These are phyloP conservation scores for Trichoderma afroharzianum DNA, from an alignment of 2,329 filamentous ascomycete genomes.

Conservation along the genomic window DNA sequence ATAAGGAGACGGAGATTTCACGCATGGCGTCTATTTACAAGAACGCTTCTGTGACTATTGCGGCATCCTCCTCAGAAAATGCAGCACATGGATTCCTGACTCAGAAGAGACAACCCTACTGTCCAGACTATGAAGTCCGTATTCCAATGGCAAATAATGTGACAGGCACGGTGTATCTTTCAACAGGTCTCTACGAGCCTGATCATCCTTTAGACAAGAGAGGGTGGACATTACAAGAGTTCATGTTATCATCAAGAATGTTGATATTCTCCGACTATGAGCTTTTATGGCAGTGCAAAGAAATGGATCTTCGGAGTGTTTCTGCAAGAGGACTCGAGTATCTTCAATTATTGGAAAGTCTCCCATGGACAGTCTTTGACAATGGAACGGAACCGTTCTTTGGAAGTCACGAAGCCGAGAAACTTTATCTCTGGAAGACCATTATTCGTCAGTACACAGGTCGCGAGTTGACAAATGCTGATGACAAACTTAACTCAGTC, in stretches of 20 bases:
- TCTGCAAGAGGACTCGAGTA: neutral
- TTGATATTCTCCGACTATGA: slow-evolving; percentile 1
- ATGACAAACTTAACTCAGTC: neutral
- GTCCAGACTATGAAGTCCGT: neutral
- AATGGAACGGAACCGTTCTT: neutral
- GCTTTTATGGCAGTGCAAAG: slow-evolving; percentile 4
- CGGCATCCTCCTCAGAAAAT: neutral
- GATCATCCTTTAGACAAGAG: slow-evolving; percentile 4
- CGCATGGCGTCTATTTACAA: slow-evolving; percentile 1
- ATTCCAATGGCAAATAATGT: neutral
- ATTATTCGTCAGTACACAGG: neutral
- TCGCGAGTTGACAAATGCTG: neutral
- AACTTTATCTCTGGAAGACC: neutral
- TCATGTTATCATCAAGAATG: slow-evolving; percentile 1
- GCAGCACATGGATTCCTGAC: neutral
- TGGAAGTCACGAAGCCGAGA: neutral
- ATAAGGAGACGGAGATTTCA: neutral
- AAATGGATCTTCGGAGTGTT: neutral
- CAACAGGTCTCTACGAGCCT: neutral
- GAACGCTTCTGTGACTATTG: neutral
- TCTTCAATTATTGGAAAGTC: neutral
- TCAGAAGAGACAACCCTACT: neutral
- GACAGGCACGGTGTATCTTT: neutral
- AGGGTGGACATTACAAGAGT: neutral
- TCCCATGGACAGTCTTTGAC: neutral